Evolutionary conservation across 2,329 filamentous ascomycete species (phyloP), one percentile per base, ranked within the genome.

Genomic region (Penicillium hordei): DNA sequence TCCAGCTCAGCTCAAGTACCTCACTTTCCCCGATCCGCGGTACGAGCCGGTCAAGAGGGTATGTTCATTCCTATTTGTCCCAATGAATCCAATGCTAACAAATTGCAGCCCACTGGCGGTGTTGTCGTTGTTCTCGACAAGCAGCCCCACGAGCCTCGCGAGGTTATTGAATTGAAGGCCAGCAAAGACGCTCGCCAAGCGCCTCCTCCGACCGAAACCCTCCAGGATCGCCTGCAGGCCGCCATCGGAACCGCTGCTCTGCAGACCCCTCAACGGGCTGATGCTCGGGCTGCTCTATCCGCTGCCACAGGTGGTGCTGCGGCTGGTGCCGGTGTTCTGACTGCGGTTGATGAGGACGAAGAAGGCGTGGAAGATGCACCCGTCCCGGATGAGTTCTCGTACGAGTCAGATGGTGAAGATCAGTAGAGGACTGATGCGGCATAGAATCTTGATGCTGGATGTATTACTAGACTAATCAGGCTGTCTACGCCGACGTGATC

Each of bases 1-100:
- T 48, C 94, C 93, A 1, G 86, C 86, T 46, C 94, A 99, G 79
- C 85, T 97, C 70, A 96, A 96, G 81, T 97, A 93, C 75, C 91
- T 99, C 71, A 96, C 87, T 75, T 96, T 99, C 82, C 86, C 91
- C 48, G 85, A 90, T 62, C 90, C 90, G 45, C 88, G 95, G 67
- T 99, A 97, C 78, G 91, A 90, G 82, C 93, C 94, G 36, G 93
- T 97, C 62, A 91, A 90, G 80, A 88, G 96, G 86, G 91, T 93
- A 79, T 74, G 82, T 76, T 51, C 19, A 31, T 46, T 19, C 31
- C 38, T 34, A 46, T 55, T n/a, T 43, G 40, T 57, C 43, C 8
- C n/a, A 48, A 36, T n/a, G 4, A 52, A 49, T 21, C 2, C 10
- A 5, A 59, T 72, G 58, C 80, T 85, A 76, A 86, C 71, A 42